Conservation (phyloP, 805 yeast genomes). For the Wickerhamomyces queroliae region DNA sequence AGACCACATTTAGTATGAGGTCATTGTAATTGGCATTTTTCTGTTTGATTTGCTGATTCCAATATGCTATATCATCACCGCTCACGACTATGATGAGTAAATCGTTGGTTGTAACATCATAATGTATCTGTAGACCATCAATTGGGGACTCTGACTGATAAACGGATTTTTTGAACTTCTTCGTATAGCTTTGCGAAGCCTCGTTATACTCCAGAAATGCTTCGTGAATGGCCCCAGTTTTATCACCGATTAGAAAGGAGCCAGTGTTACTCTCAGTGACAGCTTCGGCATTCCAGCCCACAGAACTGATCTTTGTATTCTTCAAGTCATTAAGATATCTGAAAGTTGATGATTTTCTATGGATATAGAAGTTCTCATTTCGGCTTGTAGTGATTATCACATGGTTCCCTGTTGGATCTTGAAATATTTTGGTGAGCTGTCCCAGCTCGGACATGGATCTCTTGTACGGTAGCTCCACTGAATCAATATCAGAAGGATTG, state of each 20-base stretch:
- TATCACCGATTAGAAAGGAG: slow-evolving; percentile 42
- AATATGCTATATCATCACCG: slow-evolving; percentile 27
- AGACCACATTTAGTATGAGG: slow-evolving; percentile 13
- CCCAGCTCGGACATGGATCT: slow-evolving; percentile 21
- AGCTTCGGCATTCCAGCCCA: slow-evolving; percentile 35
- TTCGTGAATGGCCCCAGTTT: slow-evolving; percentile 44
- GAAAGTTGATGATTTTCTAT: slow-evolving; percentile 33
- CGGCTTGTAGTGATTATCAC: slow-evolving; percentile 41
- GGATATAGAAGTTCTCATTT: slow-evolving; percentile 43
- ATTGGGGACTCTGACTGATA: slow-evolving; percentile 21
- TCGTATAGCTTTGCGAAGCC: slow-evolving; percentile 36
- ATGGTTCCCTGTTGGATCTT: slow-evolving; percentile 49
- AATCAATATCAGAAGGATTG: slow-evolving; percentile 53
- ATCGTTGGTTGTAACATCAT: slow-evolving; percentile 3
- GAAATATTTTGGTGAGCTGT: slow-evolving; percentile 31
- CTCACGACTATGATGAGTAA: slow-evolving; percentile 17
- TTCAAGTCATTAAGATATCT: slow-evolving; percentile 41
- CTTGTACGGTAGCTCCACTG: slow-evolving; percentile 28
- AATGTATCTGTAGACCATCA: slow-evolving; percentile 22
- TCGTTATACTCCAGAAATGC: slow-evolving; percentile 30
- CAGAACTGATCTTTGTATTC: slow-evolving; percentile 35
- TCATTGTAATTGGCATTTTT: slow-evolving; percentile 18
- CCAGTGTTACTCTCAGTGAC: slow-evolving; percentile 34
- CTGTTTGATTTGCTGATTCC: slow-evolving; percentile 14
- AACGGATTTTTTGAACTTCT: slow-evolving; percentile 33